Conservation (phyloP, 257 asterid species). For the Scutellaria minor region DNA sequence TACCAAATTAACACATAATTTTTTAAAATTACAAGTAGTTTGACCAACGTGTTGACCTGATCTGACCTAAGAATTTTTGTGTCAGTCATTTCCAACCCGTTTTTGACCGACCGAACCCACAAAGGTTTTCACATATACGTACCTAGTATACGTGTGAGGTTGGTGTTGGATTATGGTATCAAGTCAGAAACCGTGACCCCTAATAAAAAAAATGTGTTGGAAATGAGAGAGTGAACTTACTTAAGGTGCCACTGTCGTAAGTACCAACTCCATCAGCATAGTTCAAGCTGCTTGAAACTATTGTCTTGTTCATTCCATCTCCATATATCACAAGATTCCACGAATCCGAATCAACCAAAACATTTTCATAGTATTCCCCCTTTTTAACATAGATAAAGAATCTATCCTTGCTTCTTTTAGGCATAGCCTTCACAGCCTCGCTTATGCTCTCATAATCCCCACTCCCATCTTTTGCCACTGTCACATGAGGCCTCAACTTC, state of each 20-base stretch:
- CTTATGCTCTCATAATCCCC: slow-evolving; percentile 36
- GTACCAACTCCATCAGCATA: slow-evolving; percentile 40
- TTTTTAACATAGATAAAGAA: slow-evolving; percentile 39
- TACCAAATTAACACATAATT: too few relatives aligned
- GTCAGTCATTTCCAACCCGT: too few relatives aligned
- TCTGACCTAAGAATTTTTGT: too few relatives aligned
- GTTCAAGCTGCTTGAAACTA: slow-evolving; percentile 34
- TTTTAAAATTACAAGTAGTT: too few relatives aligned
- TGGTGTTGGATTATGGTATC: too few relatives aligned
- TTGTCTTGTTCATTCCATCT: slow-evolving; percentile 45
- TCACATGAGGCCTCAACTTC: slow-evolving; percentile 27
- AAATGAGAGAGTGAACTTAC: slow-evolving; percentile 33
- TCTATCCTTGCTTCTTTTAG: slow-evolving; percentile 31
- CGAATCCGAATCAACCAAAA: slow-evolving; percentile 31
- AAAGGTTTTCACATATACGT: too few relatives aligned
- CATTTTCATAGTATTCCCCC: slow-evolving; percentile 41
- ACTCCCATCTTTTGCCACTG: slow-evolving; percentile 42
- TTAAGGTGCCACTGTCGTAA: slow-evolving; percentile 38
- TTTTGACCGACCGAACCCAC: too few relatives aligned
- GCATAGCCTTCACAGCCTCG: slow-evolving; percentile 40
- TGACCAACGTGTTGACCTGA: too few relatives aligned
- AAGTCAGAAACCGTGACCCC: too few relatives aligned
- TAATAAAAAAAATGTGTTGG: not conserved
- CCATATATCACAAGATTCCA: slow-evolving; percentile 49
- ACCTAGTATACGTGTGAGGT: too few relatives aligned